These are phyloP conservation scores for Zizania palustris DNA, from an alignment of 202 grass and related monocot species.

Conservation along the genomic window DNA sequence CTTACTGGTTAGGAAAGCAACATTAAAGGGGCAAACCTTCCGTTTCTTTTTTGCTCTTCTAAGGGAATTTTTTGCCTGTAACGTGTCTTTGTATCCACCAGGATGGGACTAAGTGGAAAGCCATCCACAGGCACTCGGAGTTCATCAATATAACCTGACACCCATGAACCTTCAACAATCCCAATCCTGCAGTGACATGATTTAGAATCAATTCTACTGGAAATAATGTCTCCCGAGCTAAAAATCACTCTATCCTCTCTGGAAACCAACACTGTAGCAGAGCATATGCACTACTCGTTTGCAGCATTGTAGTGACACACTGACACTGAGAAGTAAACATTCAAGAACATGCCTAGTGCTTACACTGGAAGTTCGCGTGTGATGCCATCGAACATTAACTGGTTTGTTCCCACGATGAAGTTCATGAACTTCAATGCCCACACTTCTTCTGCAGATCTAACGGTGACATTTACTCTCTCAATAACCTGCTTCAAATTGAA, in stretches of 20 bases:
- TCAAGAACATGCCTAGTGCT: conserved; percentile 27
- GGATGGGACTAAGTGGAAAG: conserved; percentile 51
- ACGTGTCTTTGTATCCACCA: conserved; percentile 86
- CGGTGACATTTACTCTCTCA: conserved; percentile 56
- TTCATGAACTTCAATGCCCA: conserved; percentile 80
- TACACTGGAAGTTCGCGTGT: conserved; percentile 90
- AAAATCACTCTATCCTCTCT: neutral
- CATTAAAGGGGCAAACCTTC: conserved; percentile 54
- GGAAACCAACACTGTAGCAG: conserved; percentile 16
- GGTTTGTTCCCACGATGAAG: conserved; percentile 76
- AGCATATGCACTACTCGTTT: conserved; percentile 5
- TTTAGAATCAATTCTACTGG: conserved; percentile 27
- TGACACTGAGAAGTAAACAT: neutral
- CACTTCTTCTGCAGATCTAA: conserved; percentile 63
- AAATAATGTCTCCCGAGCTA: neutral
- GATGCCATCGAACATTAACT: conserved; percentile 69
- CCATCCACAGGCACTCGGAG: conserved; percentile 53
- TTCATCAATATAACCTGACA: conserved; percentile 92
- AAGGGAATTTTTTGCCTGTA: conserved; percentile 49
- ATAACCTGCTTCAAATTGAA: conserved; percentile 53
- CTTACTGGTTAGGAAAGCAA: conserved; percentile 23
- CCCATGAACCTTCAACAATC: conserved; percentile 65
- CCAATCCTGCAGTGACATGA: conserved; percentile 56
- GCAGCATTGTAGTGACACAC: neutral
- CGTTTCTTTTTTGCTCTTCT: conserved; percentile 92